Base-by-base conservation (phyloP, 768 basidiomycete genomes). In the Rhizopogon sp. region DNA sequence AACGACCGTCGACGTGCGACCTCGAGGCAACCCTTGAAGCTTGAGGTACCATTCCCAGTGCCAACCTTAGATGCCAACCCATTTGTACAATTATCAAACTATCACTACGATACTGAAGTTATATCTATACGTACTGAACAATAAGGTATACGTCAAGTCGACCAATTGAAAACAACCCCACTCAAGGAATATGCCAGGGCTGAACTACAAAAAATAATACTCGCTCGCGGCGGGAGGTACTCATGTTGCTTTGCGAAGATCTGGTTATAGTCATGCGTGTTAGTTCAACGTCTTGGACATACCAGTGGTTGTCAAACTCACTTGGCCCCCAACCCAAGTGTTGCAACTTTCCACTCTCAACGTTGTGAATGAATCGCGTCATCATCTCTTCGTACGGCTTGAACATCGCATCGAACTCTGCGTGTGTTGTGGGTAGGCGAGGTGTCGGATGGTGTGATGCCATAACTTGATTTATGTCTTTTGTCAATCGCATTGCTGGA, bases 321-420 rank as follows among this genome's bases (percentile, higher is more conserved):
- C 68, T 62, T 16, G 59, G 43, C 45, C 62, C 66, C 67, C 66
- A 69, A 11, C 68, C 70, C 5, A 71, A 53, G 3, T 22, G 39
- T 28, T 10, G 53, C 9, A 71, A 58, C 39, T 54, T 54, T 10
- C 68, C 68, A 14, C 44, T 51, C 11, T 62, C 52, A 20, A 63
- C 60, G 39, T 52, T 58, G 39, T 54, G 7, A 47, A 71, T 47
- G 14, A 69, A 70, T 0, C 17, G 16, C 1, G 55, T 50, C 7
- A 71, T 68, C 52, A 59, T 58, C 6, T 49, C 43, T 43, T 68
- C 58, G 40, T 64, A 54, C 0, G 16, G 29, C 22, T 43, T 35
- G 33, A 71, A 69, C 50, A 39, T 50, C 13, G 25, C 53, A 14
- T 54, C 17, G 39, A 69, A 70, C 17, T 69, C 66, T 16, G 50